Evolutionary conservation across 306 rosid genomes (phyloP).

Genomic region (Oemleria cerasiformis): DNA sequence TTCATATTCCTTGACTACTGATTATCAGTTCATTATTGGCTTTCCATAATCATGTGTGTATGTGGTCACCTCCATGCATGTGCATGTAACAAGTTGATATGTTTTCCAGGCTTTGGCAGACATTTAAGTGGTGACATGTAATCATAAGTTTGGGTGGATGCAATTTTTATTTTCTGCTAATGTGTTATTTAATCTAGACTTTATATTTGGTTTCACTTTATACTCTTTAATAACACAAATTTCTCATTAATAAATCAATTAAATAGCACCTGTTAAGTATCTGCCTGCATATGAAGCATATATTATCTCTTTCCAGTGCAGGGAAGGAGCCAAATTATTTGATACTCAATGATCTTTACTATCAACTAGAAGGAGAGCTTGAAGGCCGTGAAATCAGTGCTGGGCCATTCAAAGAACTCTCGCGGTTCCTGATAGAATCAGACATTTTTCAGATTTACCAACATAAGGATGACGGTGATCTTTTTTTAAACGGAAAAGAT

Average conservation of each 20-base stretch:
- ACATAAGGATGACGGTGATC: slow-evolving; percentile 49
- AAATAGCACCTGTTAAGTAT: not conserved
- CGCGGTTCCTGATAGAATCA: slow-evolving; percentile 57
- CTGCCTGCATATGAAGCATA: not conserved
- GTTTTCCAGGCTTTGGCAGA: not conserved
- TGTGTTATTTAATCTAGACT: no score
- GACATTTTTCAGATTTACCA: slow-evolving; percentile 48
- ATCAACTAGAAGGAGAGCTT: slow-evolving; percentile 91
- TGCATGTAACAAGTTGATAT: not conserved
- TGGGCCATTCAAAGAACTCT: slow-evolving; percentile 84
- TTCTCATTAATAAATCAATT: not conserved
- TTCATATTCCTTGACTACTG: not conserved
- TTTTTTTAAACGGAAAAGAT: slow-evolving; percentile 42
- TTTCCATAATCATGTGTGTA: not conserved
- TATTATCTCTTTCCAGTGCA: slow-evolving; percentile 50
- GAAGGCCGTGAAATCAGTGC: slow-evolving; percentile 78
- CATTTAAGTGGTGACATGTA: not conserved
- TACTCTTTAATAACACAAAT: not conserved
- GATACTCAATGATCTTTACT: slow-evolving; percentile 83
- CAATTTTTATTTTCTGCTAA: not conserved
- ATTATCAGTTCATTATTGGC: not conserved
- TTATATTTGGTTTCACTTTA: not conserved
- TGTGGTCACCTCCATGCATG: not conserved
- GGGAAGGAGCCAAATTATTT: slow-evolving; percentile 64
- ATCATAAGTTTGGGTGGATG: not conserved